Conservation (phyloP, 2,329 filamentous ascomycete species). For the Trichoderma afroharzianum region DNA sequence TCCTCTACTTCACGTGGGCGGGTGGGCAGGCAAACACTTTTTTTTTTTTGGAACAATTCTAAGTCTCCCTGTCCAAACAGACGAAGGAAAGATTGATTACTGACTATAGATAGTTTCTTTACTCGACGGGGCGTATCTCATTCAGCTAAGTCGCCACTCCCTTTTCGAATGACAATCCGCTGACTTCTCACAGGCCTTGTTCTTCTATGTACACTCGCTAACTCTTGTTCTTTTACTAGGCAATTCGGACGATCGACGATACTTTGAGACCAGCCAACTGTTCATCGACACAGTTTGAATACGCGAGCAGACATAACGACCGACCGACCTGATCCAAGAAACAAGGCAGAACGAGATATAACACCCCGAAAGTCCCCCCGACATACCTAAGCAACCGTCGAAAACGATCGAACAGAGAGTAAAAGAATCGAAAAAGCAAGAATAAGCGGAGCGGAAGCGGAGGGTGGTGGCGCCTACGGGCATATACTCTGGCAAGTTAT, state of each 20-base stretch:
- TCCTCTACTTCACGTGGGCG: not conserved
- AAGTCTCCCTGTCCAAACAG: not conserved
- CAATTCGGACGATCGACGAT: not conserved
- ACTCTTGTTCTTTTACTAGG: not conserved
- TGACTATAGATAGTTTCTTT: not conserved
- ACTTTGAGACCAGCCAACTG: not conserved
- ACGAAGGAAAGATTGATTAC: not conserved
- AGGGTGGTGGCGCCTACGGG: not conserved
- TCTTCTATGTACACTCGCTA: not conserved
- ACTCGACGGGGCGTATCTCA: not conserved
- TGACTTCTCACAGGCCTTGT: not conserved
- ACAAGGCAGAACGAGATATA: not conserved
- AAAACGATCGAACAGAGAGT: not conserved
- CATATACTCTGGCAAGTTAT: not conserved
- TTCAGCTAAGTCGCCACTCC: not conserved
- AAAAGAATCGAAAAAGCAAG: not conserved
- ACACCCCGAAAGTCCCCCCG: not conserved
- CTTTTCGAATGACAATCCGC: not conserved
- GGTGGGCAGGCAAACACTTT: not conserved
- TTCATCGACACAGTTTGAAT: not conserved
- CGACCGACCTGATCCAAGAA: not conserved
- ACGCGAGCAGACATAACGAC: not conserved
- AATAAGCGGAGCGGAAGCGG: not conserved
- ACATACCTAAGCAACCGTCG: not conserved
- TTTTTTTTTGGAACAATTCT: not conserved